phyloP scores from a whole-genome alignment of 148 eudicot genomes.

The Vaccinium myrtillus region DNA sequence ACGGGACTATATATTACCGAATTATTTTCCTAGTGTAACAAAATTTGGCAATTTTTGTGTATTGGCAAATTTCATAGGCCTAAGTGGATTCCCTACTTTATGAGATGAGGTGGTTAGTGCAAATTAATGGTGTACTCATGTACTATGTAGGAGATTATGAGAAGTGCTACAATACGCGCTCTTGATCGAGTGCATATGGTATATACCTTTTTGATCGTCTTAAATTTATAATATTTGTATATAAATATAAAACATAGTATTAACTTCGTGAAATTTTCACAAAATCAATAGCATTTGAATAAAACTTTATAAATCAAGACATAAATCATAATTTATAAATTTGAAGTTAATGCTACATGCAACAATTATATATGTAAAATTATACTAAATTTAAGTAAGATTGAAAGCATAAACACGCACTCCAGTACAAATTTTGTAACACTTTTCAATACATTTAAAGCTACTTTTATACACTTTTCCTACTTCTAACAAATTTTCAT shows the following conservation, averaged over 20 bases:
- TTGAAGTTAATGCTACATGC: not conserved
- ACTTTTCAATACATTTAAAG: too few relatives aligned
- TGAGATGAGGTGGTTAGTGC: too few relatives aligned
- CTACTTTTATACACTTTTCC: too few relatives aligned
- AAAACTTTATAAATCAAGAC: not conserved
- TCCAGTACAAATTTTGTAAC: too few relatives aligned
- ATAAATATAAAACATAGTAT: too few relatives aligned
- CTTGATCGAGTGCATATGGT: too few relatives aligned
- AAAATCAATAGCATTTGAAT: not conserved
- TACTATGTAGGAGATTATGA: not conserved
- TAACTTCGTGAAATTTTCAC: not conserved
- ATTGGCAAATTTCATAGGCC: too few relatives aligned
- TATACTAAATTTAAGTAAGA: not conserved
- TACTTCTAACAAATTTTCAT: too few relatives aligned
- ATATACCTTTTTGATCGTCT: not conserved
- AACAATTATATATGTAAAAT: not conserved
- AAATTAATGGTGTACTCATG: not conserved
- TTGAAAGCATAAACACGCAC: not conserved
- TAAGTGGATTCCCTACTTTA: too few relatives aligned
- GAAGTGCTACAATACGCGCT: not conserved
- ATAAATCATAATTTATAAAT: not conserved
- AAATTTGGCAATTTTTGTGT: too few relatives aligned
- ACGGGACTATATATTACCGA: too few relatives aligned
- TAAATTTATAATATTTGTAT: not conserved
- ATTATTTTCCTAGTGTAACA: too few relatives aligned